These are phyloP conservation scores for Lachnellula willkommii DNA, from an alignment of 2,329 filamentous ascomycete species.

Conservation along the genomic window DNA sequence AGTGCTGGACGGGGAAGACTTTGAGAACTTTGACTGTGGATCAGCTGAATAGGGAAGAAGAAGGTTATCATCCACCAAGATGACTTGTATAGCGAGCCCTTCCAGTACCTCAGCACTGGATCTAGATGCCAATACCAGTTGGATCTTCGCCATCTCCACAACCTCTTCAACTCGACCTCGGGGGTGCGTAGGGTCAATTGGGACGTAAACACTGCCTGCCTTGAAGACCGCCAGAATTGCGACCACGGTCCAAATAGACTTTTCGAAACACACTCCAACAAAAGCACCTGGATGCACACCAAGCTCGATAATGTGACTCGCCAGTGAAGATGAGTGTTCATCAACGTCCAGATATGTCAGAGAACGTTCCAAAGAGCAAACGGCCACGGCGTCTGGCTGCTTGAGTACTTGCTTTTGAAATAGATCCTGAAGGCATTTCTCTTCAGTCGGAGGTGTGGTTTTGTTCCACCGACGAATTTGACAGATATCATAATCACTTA, in stretches of 20 bases:
- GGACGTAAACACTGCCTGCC: slow-evolving; percentile 24
- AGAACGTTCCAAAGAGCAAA: slow-evolving; percentile 18
- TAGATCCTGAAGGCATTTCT: neutral
- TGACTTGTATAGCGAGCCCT: neutral
- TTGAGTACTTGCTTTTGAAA: neutral
- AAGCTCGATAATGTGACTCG: slow-evolving; percentile 7
- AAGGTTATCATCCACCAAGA: neutral
- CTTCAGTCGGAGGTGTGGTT: neutral
- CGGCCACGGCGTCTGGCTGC: slow-evolving; percentile 15
- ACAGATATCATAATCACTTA: neutral
- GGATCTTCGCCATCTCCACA: neutral
- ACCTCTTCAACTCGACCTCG: neutral
- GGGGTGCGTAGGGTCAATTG: slow-evolving; percentile 27
- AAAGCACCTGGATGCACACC: slow-evolving; percentile 10
- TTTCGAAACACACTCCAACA: slow-evolving; percentile 24
- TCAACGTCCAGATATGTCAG: slow-evolving; percentile 20
- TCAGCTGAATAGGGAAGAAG: neutral
- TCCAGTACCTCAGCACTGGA: neutral
- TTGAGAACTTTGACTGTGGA: neutral
- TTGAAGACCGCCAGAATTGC: slow-evolving; percentile 21
- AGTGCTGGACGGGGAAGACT: neutral
- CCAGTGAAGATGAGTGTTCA: slow-evolving; percentile 11
- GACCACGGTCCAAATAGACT: slow-evolving; percentile 22
- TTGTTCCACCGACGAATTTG: neutral
- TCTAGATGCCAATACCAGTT: neutral